These are phyloP conservation scores for Tardiomyces blankii DNA, from an alignment of 1,139 yeast species.

Conservation along the genomic window DNA sequence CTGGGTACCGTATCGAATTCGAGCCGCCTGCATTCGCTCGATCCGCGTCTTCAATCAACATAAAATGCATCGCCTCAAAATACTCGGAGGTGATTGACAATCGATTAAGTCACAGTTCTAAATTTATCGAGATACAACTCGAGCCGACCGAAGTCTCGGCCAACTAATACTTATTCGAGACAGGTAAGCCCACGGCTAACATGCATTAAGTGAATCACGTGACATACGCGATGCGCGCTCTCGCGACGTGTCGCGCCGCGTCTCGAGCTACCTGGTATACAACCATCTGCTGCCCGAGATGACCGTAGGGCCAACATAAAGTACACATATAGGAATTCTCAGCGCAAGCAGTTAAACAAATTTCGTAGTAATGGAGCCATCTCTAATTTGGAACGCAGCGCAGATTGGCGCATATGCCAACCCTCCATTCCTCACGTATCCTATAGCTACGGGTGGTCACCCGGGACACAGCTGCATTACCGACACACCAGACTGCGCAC, in stretches of 20 bases:
- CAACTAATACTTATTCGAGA: not conserved
- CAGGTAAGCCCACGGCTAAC: not conserved
- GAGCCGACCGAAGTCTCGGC: too few relatives aligned
- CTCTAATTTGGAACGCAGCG: not conserved
- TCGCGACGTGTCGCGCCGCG: not conserved
- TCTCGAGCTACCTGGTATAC: not conserved
- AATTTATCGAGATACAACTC: too few relatives aligned
- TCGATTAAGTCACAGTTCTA: too few relatives aligned
- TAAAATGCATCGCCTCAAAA: too few relatives aligned
- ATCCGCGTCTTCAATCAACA: too few relatives aligned
- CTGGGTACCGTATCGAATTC: too few relatives aligned
- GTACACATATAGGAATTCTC: too few relatives aligned
- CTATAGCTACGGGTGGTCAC: not conserved
- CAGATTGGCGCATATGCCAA: not conserved
- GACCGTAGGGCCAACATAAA: too few relatives aligned
- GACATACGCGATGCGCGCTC: not conserved
- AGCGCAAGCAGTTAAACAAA: too few relatives aligned
- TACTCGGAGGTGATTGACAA: too few relatives aligned
- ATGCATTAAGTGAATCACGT: not conserved
- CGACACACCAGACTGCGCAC: not conserved
- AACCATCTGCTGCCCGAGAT: not conserved
- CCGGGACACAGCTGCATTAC: not conserved
- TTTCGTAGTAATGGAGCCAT: too few relatives aligned
- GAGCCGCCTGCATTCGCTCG: too few relatives aligned
- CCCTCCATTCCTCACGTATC: not conserved